Percentiles rank a stretch among this genome's conserved stretches.
These are phyloP conservation scores for Geoglossum glabrum DNA, from an alignment of 495 filamentous ascomycete species.

Conservation along the genomic window DNA sequence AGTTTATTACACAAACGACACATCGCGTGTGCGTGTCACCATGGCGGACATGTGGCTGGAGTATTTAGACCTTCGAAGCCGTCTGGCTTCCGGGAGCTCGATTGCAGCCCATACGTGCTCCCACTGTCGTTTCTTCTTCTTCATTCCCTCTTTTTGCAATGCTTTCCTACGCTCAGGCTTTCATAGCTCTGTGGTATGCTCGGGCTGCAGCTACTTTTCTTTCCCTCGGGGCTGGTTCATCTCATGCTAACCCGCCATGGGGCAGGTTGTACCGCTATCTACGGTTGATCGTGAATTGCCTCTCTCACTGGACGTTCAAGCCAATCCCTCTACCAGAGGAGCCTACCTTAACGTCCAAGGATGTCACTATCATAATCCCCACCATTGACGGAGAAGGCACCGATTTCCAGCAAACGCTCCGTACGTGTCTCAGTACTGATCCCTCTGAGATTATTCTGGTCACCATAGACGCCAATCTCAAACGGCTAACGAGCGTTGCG, in stretches of 20 bases:
- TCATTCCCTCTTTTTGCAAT: neutral
- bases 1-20: constrained; percentile 1
- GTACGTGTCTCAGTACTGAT: constrained; percentile 33
- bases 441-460: constrained; percentile 40
- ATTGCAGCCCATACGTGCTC: neutral
- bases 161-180: neutral
- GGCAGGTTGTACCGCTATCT: constrained; percentile 39
- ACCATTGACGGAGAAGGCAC: constrained; percentile 43
- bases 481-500: constrained; percentile 30
- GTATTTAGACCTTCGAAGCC: neutral
- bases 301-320: constrained; percentile 43
- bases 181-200: neutral
- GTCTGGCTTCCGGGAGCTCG: neutral
- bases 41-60: neutral
- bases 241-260: neutral
- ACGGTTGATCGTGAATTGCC: constrained; percentile 42
- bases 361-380: constrained; percentile 59
- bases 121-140: neutral
- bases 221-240: neutral
- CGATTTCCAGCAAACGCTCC: constrained; percentile 37
- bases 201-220: neutral
- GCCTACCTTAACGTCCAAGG: constrained; percentile 40
- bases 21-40: neutral
- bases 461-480: constrained; percentile 42
- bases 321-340: constrained; percentile 40